Evolutionary conservation across 2,329 filamentous ascomycete species (phyloP).

Genomic region (Trichoderma simmonsii): DNA sequence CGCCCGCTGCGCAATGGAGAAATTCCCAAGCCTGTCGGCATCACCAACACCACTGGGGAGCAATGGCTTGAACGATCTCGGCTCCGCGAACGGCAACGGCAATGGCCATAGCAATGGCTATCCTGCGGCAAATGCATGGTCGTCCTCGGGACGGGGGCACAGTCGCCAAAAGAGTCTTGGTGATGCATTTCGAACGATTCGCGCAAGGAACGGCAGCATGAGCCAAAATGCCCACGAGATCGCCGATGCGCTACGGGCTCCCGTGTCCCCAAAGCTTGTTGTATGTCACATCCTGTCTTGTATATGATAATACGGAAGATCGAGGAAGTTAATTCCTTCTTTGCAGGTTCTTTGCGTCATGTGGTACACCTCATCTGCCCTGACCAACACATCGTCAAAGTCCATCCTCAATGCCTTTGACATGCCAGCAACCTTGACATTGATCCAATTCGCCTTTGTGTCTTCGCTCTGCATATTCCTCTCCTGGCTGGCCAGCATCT

Average conservation of each 20-base stretch:
- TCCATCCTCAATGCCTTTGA: conserved; percentile 89
- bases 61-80: conserved; percentile 28
- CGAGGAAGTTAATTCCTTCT: neutral
- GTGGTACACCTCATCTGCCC: conserved; percentile 93
- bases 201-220: conserved; percentile 77
- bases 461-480: conserved; percentile 81
- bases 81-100: conserved; percentile 28
- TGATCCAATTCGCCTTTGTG: conserved; percentile 92
- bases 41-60: conserved; percentile 29
- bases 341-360: conserved; percentile 74
- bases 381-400: conserved; percentile 98
- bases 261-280: conserved; percentile 64
- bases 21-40: conserved; percentile 57
- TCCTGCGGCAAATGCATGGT: conserved; percentile 23
- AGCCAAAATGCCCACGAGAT: conserved; percentile 92
- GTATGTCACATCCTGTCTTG: conserved; percentile 32
- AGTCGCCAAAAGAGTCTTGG: conserved; percentile 79
- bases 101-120: conserved; percentile 15
- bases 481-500: conserved; percentile 69
- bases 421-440: conserved; percentile 85
- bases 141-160: conserved; percentile 49
- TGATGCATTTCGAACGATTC: conserved; percentile 82
- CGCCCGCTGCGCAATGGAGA: conserved; percentile 44
- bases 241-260: conserved; percentile 84
- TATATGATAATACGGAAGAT: neutral